These are phyloP conservation scores for Acacia concinna DNA, from an alignment of 331 rosid genomes.

Conservation along the genomic window DNA sequence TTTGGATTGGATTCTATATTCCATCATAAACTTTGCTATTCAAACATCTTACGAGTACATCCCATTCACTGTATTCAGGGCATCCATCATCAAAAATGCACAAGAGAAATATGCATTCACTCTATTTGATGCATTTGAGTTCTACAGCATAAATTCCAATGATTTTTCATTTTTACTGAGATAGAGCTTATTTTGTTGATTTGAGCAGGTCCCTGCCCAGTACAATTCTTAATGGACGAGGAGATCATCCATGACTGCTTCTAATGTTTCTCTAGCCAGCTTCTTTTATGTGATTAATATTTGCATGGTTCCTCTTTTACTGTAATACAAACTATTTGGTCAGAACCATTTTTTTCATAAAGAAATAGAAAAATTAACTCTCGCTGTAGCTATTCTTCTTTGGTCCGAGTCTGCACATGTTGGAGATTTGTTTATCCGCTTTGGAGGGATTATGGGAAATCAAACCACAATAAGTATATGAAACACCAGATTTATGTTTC, in stretches of 20 bases:
- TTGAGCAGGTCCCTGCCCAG: conserved; percentile 60
- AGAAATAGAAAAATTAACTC: conserved; percentile 29
- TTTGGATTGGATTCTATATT: too few species aligned
- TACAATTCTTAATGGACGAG: conserved; percentile 49
- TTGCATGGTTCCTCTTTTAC: conserved; percentile 28
- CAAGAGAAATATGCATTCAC: too few species aligned
- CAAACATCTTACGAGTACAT: not conserved
- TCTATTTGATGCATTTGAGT: conserved; percentile 23
- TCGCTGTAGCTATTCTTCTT: conserved; percentile 36
- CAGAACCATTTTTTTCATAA: conserved; percentile 30
- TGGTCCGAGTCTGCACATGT: conserved; percentile 15
- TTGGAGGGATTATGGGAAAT: conserved; percentile 44
- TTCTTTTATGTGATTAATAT: conserved; percentile 26
- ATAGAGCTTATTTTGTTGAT: conserved; percentile 25
- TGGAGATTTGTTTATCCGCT: conserved; percentile 32
- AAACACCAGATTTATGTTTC: conserved; percentile 23
- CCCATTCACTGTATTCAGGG: not conserved
- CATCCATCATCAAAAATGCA: not conserved
- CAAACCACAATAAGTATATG: conserved; percentile 45
- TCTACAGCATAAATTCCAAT: not conserved
- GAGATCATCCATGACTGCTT: conserved; percentile 54
- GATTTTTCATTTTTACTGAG: conserved; percentile 3
- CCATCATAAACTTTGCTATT: not conserved
- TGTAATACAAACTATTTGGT: conserved; percentile 24
- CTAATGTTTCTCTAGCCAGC: conserved; percentile 30